Evolutionary conservation across 2,329 filamentous ascomycete species (phyloP).

Genomic region (Magnaporthiopsis incrustans): DNA sequence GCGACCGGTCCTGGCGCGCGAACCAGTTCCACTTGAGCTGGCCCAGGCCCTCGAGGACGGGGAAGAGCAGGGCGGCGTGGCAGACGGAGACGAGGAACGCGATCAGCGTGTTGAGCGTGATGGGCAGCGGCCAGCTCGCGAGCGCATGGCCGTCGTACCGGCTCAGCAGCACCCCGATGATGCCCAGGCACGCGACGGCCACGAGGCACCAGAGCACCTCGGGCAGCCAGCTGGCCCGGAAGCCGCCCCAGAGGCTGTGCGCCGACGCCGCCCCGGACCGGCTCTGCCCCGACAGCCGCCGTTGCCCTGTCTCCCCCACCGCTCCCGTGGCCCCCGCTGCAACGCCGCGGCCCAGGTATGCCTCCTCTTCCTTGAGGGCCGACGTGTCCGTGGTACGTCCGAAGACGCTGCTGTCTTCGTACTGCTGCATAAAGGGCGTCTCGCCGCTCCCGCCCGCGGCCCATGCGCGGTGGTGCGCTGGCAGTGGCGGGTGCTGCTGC

Average conservation of each 20-base stretch:
- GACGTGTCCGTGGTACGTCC: background rate
- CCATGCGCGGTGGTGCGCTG: background rate
- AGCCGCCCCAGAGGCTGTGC: background rate
- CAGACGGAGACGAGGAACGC: slow-evolving; percentile 21
- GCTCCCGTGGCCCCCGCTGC: background rate
- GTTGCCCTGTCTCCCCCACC: no score
- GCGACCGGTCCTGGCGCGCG: slow-evolving; percentile 14
- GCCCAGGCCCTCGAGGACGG: slow-evolving; percentile 19
- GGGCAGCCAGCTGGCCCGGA: slow-evolving; percentile 12
- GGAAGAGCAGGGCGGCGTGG: slow-evolving; percentile 17
- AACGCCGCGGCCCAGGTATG: background rate
- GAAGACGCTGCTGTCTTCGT: slow-evolving; percentile 5
- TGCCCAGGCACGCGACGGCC: slow-evolving; percentile 14
- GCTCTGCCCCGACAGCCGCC: background rate
- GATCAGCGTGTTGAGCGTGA: slow-evolving; percentile 21
- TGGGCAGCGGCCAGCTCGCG: slow-evolving; percentile 14
- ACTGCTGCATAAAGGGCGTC: slow-evolving; percentile 8
- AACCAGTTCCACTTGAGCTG: slow-evolving; percentile 27
- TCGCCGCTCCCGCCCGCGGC: background rate
- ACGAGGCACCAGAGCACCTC: slow-evolving; percentile 16
- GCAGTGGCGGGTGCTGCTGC: background rate
- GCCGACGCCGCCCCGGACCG: background rate
- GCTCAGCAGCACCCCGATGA: slow-evolving; percentile 7
- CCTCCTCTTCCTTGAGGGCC: background rate
- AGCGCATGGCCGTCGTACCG: slow-evolving; percentile 14